A percentile compares a stretch with the other conserved stretches of the same genome.
Evolutionary conservation across 1,284 basidiomycete genomes (phyloP).

Genomic region (Peniophora sp.): DNA sequence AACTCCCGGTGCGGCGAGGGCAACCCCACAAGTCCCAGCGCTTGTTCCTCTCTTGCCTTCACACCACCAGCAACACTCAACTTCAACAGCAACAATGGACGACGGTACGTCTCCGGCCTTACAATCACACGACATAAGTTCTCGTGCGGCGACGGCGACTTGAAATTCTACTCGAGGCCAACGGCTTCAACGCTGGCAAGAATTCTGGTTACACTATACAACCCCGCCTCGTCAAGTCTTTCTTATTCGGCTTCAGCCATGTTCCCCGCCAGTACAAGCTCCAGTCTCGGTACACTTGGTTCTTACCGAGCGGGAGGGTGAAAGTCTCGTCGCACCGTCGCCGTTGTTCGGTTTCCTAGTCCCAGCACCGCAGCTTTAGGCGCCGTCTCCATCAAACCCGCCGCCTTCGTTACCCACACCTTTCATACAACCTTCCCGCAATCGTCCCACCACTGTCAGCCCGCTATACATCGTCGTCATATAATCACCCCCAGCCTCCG

Average conservation of each 20-base stretch:
- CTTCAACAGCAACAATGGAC: conserved; percentile 53
- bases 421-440: not conserved
- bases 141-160: too few species aligned
- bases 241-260: not conserved
- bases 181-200: too few species aligned
- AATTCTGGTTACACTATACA: too few species aligned
- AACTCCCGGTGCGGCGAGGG: too few species aligned
- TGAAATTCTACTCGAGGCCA: too few species aligned
- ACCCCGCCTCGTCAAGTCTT: not conserved
- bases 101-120: conserved; percentile 63
- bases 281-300: not conserved
- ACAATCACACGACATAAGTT: too few species aligned
- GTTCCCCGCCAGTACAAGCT: not conserved
- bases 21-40: not conserved
- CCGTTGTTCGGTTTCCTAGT: too few species aligned
- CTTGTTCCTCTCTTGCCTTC: not conserved
- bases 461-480: not conserved
- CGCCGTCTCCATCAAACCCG: too few species aligned
- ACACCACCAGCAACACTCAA: conserved; percentile 5
- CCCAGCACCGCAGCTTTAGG: too few species aligned
- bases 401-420: too few species aligned
- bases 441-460: not conserved
- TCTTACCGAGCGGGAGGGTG: too few species aligned
- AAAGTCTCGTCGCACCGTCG: too few species aligned
- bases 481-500: not conserved